Conservation (phyloP, 345 rosid genomes). For the Gossypium thurberi region DNA sequence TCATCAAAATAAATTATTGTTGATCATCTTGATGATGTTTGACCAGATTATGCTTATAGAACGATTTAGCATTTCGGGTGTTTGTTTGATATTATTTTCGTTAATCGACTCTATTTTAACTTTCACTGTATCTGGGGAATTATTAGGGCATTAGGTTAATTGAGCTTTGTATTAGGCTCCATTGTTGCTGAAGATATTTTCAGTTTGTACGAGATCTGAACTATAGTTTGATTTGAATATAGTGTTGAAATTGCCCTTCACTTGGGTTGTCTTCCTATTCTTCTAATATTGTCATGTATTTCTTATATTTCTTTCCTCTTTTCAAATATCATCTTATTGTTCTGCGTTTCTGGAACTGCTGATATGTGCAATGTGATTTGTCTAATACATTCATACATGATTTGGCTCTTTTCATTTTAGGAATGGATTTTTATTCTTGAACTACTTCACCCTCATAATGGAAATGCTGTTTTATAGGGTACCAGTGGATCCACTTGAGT, state of each 20-base stretch:
- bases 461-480: constrained; percentile 37
- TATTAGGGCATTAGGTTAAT: not conserved
- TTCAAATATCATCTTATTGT: not conserved
- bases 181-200: not conserved
- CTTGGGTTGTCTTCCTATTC: not conserved
- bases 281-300: not conserved
- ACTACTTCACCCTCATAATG: not conserved
- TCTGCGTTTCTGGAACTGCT: not conserved
- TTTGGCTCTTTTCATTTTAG: not conserved
- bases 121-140: not conserved
- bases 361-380: not conserved
- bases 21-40: not conserved
- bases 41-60: not conserved
- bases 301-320: not conserved
- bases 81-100: not conserved
- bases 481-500: constrained; percentile 94
- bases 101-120: not conserved
- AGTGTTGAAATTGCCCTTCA: not conserved
- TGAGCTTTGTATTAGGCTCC: not conserved
- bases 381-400: not conserved
- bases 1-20: not conserved
- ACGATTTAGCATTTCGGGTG: not conserved
- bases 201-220: not conserved
- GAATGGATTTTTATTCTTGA: not conserved
- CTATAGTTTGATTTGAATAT: not conserved